Evolutionary conservation across 441 rosid genomes (phyloP).

Genomic region (Omphalea diandra): DNA sequence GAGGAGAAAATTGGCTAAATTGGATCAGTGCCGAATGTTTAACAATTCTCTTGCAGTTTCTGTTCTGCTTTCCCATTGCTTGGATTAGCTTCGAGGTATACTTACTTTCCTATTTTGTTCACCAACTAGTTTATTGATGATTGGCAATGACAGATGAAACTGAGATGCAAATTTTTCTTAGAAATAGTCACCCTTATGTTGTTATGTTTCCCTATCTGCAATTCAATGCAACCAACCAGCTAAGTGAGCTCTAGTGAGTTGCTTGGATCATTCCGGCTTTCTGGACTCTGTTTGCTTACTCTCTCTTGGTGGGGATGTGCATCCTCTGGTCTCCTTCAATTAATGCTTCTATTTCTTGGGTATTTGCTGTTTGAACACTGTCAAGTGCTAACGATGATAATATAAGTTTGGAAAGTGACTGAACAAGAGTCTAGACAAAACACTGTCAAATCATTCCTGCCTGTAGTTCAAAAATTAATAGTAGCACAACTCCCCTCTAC

Average conservation of each 20-base stretch:
- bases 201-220: slow-evolving; percentile 51
- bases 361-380: neutral
- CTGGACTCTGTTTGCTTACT: slow-evolving; percentile 77
- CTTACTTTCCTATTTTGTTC: slow-evolving; percentile 1
- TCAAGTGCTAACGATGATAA: neutral
- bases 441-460: no score
- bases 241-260: slow-evolving; percentile 83
- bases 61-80: slow-evolving; percentile 86
- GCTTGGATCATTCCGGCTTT: slow-evolving; percentile 95
- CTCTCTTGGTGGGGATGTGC: slow-evolving; percentile 72
- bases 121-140: neutral
- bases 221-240: slow-evolving; percentile 85
- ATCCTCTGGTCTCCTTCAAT: slow-evolving; percentile 92
- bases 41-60: slow-evolving; percentile 87
- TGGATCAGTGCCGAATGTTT: slow-evolving; percentile 86
- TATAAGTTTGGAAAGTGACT: neutral
- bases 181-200: slow-evolving; percentile 8
- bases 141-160: neutral
- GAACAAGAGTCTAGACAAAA: neutral
- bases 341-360: slow-evolving; percentile 13
- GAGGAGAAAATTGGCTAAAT: slow-evolving; percentile 83
- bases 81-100: slow-evolving; percentile 99
- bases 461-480: neutral
- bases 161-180: neutral
- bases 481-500: neutral